Evolutionary conservation across 768 basidiomycete species (phyloP).

Genomic region (Paxillus rubicundulus): DNA sequence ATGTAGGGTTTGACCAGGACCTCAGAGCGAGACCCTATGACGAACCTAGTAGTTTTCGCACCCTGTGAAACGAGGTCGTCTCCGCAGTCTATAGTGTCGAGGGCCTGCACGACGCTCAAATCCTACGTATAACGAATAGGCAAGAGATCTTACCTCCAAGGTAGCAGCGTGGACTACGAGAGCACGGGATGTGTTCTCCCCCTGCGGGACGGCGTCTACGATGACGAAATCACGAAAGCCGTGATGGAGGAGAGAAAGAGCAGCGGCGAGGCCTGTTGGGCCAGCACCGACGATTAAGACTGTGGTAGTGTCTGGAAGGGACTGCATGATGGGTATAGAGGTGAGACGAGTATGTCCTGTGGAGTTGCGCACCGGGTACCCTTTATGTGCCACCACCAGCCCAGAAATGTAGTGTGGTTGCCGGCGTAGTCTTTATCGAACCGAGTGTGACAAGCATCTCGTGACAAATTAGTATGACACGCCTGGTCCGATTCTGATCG

Average conservation of each 20-base stretch:
- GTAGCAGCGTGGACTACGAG: slow-evolving; percentile 50
- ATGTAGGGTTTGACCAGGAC: slow-evolving; percentile 33
- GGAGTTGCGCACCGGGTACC: not conserved
- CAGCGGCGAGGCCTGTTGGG: slow-evolving; percentile 46
- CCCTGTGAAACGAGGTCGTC: slow-evolving; percentile 38
- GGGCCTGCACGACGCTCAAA: slow-evolving; percentile 39
- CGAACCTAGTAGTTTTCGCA: slow-evolving; percentile 27
- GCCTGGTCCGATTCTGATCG: too few relatives aligned
- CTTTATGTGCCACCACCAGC: not conserved
- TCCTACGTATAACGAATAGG: slow-evolving; percentile 12
- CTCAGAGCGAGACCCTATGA: slow-evolving; percentile 30
- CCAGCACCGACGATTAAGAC: slow-evolving; percentile 52
- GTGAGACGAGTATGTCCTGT: not conserved
- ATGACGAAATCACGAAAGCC: slow-evolving; percentile 42
- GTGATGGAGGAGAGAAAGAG: slow-evolving; percentile 43
- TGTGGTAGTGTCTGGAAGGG: slow-evolving; percentile 36
- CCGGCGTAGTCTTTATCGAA: too few relatives aligned
- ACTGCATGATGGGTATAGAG: slow-evolving; percentile 10
- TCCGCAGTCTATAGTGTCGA: slow-evolving; percentile 44
- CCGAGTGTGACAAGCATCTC: too few relatives aligned
- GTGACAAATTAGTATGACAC: too few relatives aligned
- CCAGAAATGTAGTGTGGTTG: too few relatives aligned
- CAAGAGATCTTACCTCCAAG: slow-evolving; percentile 40
- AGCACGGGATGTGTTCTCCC: slow-evolving; percentile 42
- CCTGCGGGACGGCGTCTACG: slow-evolving; percentile 38